These are phyloP conservation scores for Digitaria exilis DNA, from an alignment of 202 grass and related monocot genomes.

Conservation along the genomic window DNA sequence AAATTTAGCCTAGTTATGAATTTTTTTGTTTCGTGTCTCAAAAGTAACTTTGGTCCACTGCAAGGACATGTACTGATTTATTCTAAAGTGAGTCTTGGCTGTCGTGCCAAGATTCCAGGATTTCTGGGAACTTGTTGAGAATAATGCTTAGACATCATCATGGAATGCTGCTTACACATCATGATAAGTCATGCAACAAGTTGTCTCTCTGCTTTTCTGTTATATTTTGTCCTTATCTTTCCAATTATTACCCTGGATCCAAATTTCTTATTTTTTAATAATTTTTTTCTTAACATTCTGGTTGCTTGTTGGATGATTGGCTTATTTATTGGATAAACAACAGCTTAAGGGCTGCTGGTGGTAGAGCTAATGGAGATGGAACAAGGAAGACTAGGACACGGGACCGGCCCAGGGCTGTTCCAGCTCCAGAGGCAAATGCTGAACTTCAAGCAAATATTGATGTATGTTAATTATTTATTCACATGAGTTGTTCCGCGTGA, in stretches of 20 bases:
- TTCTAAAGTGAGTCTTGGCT: conserved; percentile 47
- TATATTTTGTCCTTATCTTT: conserved; percentile 7
- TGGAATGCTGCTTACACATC: conserved; percentile 49
- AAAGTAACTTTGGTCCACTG: conserved; percentile 39
- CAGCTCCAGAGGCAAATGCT: conserved; percentile 89
- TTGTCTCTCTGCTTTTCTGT: conserved; percentile 35
- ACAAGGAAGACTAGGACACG: conserved; percentile 75
- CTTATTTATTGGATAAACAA: conserved; percentile 36
- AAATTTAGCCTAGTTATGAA: too few relatives aligned
- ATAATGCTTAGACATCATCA: conserved; percentile 59
- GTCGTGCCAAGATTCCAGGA: conserved; percentile 55
- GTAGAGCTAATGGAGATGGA: conserved; percentile 75
- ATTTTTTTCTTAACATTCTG: conserved; percentile 6
- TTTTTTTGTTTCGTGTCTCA: conserved; percentile 4
- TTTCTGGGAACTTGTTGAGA: conserved; percentile 56
- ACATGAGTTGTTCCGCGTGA: not conserved
- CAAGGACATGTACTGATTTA: conserved; percentile 36
- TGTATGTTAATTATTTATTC: conserved; percentile 49
- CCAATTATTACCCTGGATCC: not conserved
- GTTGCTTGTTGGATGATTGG: conserved; percentile 17
- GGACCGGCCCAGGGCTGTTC: conserved; percentile 72
- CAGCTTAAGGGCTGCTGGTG: conserved; percentile 74
- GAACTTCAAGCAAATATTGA: conserved; percentile 87
- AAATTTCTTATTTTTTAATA: conserved; percentile 25
- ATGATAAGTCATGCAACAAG: conserved; percentile 45